Evolutionary conservation across 148 eudicot species (phyloP), one percentile per base, ranked within the genome.

Genomic region (Rhododendron vialii): DNA sequence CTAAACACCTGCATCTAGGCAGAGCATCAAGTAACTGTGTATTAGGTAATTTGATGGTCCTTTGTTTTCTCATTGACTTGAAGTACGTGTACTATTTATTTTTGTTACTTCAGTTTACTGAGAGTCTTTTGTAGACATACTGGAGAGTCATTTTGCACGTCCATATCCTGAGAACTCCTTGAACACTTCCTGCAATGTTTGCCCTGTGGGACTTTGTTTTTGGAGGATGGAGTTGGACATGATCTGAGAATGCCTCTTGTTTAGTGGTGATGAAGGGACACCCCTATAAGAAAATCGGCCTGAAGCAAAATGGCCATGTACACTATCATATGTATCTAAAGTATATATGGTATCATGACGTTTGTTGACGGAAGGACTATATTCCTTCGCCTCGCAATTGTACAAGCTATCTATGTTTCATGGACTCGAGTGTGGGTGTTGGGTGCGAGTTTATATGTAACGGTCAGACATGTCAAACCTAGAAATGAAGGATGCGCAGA

Each of bases 21-120:
- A 88, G 81, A 80, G 67, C 90, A 67, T 86, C 90, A 61, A 82
- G 15, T 88, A 47, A 81, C 33, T 93, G 94, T 89, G 77, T 91
- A 77, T 35, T 92, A 53, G 94, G 95, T 93, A 92, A 71, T 47
- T 80, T 12, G 82, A 47, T 59, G 53, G 71, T 36, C 20, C 14
- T 83, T 38, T 75, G 41, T 53, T 63, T 55, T 88, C 30, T 20
- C 33, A n/a, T 55, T 8, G 50, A 67, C 48, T 57, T 80, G 38
- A 61, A 28, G 51, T 77, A 13, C 10, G 35, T 22, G 2, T 24
- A 24, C 41, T 24, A 57, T 13, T 80, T 67, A 51, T 17, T 65
- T 61, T 22, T 7, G 15, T 36, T 77, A 48, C 51, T 48, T 30
- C 35, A 45, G 57, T 53, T 26, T 24, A 47, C 9, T 36, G 14